Evolutionary conservation across 108 stramenopile species (phyloP), one percentile per base, ranked within the genome.

Genomic region (Skeletonema marinoi): DNA sequence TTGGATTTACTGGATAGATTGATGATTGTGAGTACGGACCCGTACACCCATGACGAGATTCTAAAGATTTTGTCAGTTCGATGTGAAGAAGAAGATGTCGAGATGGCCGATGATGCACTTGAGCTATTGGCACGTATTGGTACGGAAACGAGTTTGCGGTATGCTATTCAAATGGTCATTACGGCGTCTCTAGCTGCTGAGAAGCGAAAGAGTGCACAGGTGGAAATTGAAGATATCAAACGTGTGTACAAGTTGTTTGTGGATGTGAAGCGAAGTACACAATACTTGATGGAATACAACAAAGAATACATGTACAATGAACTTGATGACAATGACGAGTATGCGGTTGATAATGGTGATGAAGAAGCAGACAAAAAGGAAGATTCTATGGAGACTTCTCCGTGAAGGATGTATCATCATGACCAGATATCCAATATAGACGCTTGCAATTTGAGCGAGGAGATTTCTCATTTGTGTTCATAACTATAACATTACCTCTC

Each of bases 91-190:
- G 98, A 99, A 83, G 97, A 99, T 77, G 99, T 99, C 1, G 97
- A 98, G 66, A 98, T 99, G 98, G 72, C 89, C 11, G 91, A 93
- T 17, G 96, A 98, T 42, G 98, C 99, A 2, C 77, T 98, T 54
- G 98, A 98, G 63, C 85, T 99, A 25, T 85, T 99, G 64, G 96
- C 98, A 16, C 85, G 96, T 35, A 98, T 99, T 71, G 98, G 95
- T 31, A 88, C 85, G 65, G 98, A 98, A 92, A 98, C 99, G 1
- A 95, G 92, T 56, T 87, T 99, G 68, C 97, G 98, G 12, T 99
- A 99, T 78, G 98, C 98, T 19, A 98, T 99, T 70, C 98, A 99
- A 61, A 96, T 98, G 97, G 98, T 99, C 73, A 99, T 95, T 73
- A 91, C 96, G 6, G 86, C 98, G 4, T 93, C 86, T 50, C 84